phyloP scores from a whole-genome alignment of 805 yeast species.

The Candida vaughaniae region DNA sequence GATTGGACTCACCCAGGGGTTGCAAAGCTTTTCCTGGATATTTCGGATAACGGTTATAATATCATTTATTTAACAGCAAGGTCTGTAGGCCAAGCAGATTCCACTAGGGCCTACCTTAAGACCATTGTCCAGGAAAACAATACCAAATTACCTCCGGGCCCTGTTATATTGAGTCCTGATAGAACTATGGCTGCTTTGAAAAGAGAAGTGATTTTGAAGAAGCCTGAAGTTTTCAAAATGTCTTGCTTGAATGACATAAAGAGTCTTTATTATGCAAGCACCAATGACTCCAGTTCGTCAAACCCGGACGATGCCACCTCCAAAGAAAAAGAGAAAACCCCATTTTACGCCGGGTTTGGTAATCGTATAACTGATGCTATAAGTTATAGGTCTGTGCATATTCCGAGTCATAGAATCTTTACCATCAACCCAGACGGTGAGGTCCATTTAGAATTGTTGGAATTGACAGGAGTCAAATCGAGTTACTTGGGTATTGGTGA shows the following conservation, averaged over 20 bases:
- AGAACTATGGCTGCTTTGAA: constrained; percentile 92
- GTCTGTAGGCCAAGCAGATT: constrained; percentile 92
- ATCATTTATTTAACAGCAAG: constrained; percentile 92
- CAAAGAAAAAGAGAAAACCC: constrained; percentile 52
- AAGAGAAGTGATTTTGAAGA: constrained; percentile 88
- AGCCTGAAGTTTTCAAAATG: constrained; percentile 98
- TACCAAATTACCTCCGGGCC: constrained; percentile 75
- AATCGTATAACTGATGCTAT: constrained; percentile 95
- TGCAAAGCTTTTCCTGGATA: constrained; percentile 87
- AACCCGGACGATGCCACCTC: constrained; percentile 2
- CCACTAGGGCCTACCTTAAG: constrained; percentile 78
- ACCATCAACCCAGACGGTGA: constrained; percentile 97
- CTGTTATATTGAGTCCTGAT: constrained; percentile 93
- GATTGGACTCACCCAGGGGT: constrained; percentile 99
- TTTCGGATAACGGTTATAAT: constrained; percentile 83
- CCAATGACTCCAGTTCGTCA: constrained; percentile 1
- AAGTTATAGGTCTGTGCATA: constrained; percentile 88
- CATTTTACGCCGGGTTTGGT: constrained; percentile 97
- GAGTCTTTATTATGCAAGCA: constrained; percentile 51
- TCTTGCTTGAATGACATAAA: constrained; percentile 89
- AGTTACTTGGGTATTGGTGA: constrained; percentile 89
- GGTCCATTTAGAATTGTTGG: constrained; percentile 94
- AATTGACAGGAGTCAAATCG: constrained; percentile 87
- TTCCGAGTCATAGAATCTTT: constrained; percentile 91
- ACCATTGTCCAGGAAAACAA: constrained; percentile 77